A percentile compares a stretch with the other conserved stretches of the same genome.
Conservation (phyloP, 1,139 yeast genomes). For the Hemisphaericaspora subhashii region DNA sequence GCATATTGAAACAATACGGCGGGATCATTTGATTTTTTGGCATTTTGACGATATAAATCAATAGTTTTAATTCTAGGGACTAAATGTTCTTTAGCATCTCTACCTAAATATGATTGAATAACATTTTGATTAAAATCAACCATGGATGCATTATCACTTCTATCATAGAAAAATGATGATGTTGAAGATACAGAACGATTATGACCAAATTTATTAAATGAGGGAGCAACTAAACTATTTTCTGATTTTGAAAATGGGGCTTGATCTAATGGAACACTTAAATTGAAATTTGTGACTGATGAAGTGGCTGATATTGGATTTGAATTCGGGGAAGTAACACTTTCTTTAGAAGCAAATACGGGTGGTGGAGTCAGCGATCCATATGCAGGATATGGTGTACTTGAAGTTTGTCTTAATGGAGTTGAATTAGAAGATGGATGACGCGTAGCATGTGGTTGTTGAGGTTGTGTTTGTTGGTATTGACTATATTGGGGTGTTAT, state of each 20-base stretch:
- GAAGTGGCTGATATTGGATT: slow-evolving; percentile 38
- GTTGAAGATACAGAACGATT: slow-evolving; percentile 41
- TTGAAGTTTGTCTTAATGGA: slow-evolving; percentile 8
- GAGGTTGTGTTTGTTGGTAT: slow-evolving; percentile 6
- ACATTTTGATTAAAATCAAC: slow-evolving; percentile 44
- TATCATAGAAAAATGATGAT: slow-evolving; percentile 37
- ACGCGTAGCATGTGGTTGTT: slow-evolving; percentile 4
- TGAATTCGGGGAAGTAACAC: slow-evolving; percentile 28
- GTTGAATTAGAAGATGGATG: slow-evolving; percentile 11
- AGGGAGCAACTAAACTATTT: slow-evolving; percentile 25
- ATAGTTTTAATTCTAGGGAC: slow-evolving; percentile 84
- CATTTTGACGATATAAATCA: slow-evolving; percentile 83
- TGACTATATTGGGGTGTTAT: slow-evolving; percentile 5
- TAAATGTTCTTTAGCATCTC: slow-evolving; percentile 46
- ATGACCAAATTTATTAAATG: slow-evolving; percentile 26
- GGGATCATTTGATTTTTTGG: slow-evolving; percentile 83
- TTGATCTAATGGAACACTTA: slow-evolving; percentile 16
- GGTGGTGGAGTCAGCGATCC: slow-evolving; percentile 25
- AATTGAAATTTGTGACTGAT: slow-evolving; percentile 39
- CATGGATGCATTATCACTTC: slow-evolving; percentile 35
- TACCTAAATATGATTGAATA: slow-evolving; percentile 54
- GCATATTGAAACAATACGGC: slow-evolving; percentile 86
- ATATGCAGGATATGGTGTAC: slow-evolving; percentile 18
- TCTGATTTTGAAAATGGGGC: slow-evolving; percentile 29
- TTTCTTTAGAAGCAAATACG: slow-evolving; percentile 16